Evolutionary conservation across 2,329 filamentous ascomycete genomes (phyloP).

Genomic region (Fusarium caatingaense): DNA sequence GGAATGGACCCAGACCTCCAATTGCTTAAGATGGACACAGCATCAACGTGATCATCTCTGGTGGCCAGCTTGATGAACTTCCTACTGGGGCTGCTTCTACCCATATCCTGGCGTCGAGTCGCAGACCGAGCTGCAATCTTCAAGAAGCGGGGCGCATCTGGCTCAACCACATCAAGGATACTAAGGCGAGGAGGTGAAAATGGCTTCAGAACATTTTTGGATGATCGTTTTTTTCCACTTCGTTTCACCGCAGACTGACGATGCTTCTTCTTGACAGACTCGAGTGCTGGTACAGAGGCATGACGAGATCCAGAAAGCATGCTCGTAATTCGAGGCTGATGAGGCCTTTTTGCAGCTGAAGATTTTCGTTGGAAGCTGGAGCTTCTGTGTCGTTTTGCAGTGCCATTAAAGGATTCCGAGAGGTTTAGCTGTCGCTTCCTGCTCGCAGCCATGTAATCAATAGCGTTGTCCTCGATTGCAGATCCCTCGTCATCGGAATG

Average conservation of each 20-base stretch:
- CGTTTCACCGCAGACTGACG: slow-evolving; percentile 21
- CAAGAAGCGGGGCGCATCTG: slow-evolving; percentile 66
- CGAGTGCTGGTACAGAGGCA: slow-evolving; percentile 6
- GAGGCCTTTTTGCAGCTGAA: slow-evolving; percentile 19
- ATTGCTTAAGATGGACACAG: slow-evolving; percentile 61
- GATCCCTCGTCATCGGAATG: slow-evolving; percentile 50
- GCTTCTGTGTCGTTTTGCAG: slow-evolving; percentile 45
- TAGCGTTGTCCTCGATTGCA: slow-evolving; percentile 62
- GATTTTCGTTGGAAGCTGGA: slow-evolving; percentile 38
- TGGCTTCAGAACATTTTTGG: slow-evolving; percentile 6
- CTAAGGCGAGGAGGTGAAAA: slow-evolving; percentile 61
- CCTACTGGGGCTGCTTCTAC: slow-evolving; percentile 64
- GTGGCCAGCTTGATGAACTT: slow-evolving; percentile 72
- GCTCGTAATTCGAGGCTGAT: slow-evolving; percentile 51
- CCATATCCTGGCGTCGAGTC: slow-evolving; percentile 59
- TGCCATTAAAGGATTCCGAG: slow-evolving; percentile 41
- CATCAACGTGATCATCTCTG: slow-evolving; percentile 70
- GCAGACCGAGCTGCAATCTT: slow-evolving; percentile 71
- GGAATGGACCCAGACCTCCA: slow-evolving; percentile 68
- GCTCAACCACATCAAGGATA: slow-evolving; percentile 69
- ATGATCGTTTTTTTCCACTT: slow-evolving; percentile 15
- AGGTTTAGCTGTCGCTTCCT: slow-evolving; percentile 55
- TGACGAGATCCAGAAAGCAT: slow-evolving; percentile 40
- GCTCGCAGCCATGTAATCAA: slow-evolving; percentile 63
- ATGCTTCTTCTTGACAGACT: slow-evolving; percentile 32